Base-by-base conservation (phyloP, 257 asterid genomes). In the Parsonsia alboflavescens region DNA sequence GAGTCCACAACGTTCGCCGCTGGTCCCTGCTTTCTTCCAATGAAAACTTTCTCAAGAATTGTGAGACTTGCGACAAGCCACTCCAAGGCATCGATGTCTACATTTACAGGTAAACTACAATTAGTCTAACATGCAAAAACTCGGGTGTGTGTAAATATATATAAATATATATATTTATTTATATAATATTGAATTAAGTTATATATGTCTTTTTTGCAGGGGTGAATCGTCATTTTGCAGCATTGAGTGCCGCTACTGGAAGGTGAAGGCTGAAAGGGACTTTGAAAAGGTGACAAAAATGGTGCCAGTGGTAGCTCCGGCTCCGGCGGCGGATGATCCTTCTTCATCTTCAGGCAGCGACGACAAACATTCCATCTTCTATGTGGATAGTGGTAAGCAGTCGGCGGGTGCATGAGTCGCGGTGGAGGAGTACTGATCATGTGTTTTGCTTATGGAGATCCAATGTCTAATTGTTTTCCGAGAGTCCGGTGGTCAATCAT, bases 221-320 rank as follows among this genome's bases (percentile, higher is more conserved):
- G 82, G 82, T 16, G 69, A 72, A 11, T 15, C 39, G 28, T 77
- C 71, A 17, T 70, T 72, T 72, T 85, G 87, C 77, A 59, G 82
- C 70, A 17, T 30, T 0, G 75, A 77, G 12, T 85, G 89, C 57
- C 86, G 86, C 4, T 22, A 72, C 2, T 49, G 50, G 26, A 74
- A 33, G 30, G 49, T 65, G 49, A 65, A 17, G 16, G 70, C 70
- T 65, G 50, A 65, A 39, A 64, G 8, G 28, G 50, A 39, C 10
- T 39, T 36, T 21, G 48, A 6, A 21, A 64, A 21, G 39, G 13
- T 65, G 7, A 30, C 45, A 33, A 33, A 22, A 62, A 62, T 33
- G 68, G 21, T 62, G 0, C 68, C 68, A 15, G 26, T 59, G 46
- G 52, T 10, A 45, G 49, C 49, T 1, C 0, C 7, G 49, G 10